phyloP scores from a whole-genome alignment of 2,329 filamentous ascomycete genomes.

The Dactylonectria macrodidyma region DNA sequence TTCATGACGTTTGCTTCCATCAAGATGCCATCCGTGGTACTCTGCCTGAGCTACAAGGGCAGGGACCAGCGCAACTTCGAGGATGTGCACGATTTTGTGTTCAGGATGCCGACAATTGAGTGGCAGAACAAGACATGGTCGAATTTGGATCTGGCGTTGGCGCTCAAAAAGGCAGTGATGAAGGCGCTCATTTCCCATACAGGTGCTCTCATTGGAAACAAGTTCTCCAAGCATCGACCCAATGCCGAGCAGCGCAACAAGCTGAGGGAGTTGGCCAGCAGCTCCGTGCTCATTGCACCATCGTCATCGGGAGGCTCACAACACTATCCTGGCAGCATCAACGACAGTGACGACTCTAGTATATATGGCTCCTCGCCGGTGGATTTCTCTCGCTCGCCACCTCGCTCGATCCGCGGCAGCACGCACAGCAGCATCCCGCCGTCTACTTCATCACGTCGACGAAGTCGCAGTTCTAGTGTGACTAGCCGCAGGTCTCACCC shows the following conservation, averaged over 20 bases:
- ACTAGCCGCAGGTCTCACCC: constrained; percentile 62
- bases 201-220: constrained; percentile 97
- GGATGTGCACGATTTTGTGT: constrained; percentile 98
- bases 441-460: constrained; percentile 56
- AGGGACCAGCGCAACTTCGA: constrained; percentile 95
- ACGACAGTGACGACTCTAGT: constrained; percentile 72
- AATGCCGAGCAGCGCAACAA: constrained; percentile 83
- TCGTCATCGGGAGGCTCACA: constrained; percentile 56
- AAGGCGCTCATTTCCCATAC: constrained; percentile 95
- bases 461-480: constrained; percentile 69
- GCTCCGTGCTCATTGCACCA: constrained; percentile 74
- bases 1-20: constrained; percentile 98
- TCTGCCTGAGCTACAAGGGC: constrained; percentile 97
- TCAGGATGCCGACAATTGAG: constrained; percentile 93
- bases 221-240: constrained; percentile 91
- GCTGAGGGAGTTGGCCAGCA: constrained; percentile 87
- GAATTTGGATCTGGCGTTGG: constrained; percentile 92
- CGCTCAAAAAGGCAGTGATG: constrained; percentile 94
- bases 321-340: constrained; percentile 59
- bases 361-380: constrained; percentile 67
- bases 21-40: constrained; percentile 93
- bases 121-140: constrained; percentile 99
- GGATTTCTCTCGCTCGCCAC: constrained; percentile 73
- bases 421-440: constrained; percentile 64
- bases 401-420: constrained; percentile 64